Evolutionary conservation across 2,329 filamentous ascomycete genomes (phyloP), one percentile per base, ranked within the genome.

Genomic region (Aspergillus viridinutans): DNA sequence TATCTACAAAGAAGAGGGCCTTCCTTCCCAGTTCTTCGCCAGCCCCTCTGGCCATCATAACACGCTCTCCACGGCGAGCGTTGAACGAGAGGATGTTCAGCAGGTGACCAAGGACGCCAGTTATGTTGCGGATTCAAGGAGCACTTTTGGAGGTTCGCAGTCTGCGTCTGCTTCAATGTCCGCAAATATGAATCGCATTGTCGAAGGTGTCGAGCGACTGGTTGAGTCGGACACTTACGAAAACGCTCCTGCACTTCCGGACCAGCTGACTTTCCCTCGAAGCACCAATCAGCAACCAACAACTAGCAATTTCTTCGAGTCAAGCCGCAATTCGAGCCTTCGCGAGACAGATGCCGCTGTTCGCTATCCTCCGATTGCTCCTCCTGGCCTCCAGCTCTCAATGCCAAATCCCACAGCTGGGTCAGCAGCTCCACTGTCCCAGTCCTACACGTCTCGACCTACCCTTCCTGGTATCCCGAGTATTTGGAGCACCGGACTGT

Each of bases 1-100:
- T 62, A 73, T 80, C 54, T 84, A 81, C 58, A 75, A 78, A 50
- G 81, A 84, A 63, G 79, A 80, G 48, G 81, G 76, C 17, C 67
- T 82, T 17, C 79, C 80, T 8, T 78, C 78, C 23, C 78, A 81
- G 55, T 72, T 81, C 56, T 74, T 80, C 35, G 72, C 79, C 4
- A 81, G 77, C 50, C 77, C 79, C 40, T 67, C 69, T 49, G 64
- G 67, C 25, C 75, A 78, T 57, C 71, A 73, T 21, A 73, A 77
- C 54, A 67, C 70, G 7, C 71, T 78, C 21, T 68, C 75, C 3
- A 66, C 76, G 14, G 67, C 65, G 29, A 74, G 71, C 51, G 72
- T 79, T 53, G 76, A 78, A 57, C 71, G 70, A 45, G 72, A 75
- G 52, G 72, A 75, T 56, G 72, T 74, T 32, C 69, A 68, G 32